A percentile compares a stretch with the other conserved stretches of the same genome.
These are phyloP conservation scores for Albizia julibrissin DNA, from an alignment of 306 rosid genomes.

Conservation along the genomic window DNA sequence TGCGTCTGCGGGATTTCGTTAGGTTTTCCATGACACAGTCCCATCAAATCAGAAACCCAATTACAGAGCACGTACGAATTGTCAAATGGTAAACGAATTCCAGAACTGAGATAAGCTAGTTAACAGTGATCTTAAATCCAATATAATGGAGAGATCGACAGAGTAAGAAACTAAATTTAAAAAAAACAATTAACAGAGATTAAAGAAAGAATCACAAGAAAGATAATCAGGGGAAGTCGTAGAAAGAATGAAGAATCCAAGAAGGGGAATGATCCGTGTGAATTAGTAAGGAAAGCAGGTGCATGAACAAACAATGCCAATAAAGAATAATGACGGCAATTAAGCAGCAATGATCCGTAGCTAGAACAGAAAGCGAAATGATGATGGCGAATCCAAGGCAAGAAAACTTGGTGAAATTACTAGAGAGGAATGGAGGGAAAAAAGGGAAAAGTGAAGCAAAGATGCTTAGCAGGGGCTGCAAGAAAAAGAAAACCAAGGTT, in stretches of 20 bases:
- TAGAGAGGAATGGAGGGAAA: slow-evolving; percentile 36
- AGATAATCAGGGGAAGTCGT: background rate
- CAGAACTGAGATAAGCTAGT: slow-evolving; percentile 5
- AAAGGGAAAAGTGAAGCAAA: slow-evolving; percentile 54
- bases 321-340: background rate
- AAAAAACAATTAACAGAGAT: background rate
- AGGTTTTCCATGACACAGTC: slow-evolving; percentile 51
- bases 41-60: slow-evolving; percentile 41
- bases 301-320: slow-evolving; percentile 26
- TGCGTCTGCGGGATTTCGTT: slow-evolving; percentile 29
- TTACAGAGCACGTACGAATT: background rate
- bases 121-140: background rate
- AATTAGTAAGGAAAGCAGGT: slow-evolving; percentile 26
- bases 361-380: slow-evolving; percentile 32
- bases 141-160: background rate
- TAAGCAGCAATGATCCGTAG: slow-evolving; percentile 32
- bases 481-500: slow-evolving; percentile 54
- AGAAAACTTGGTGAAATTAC: slow-evolving; percentile 30
- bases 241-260: slow-evolving; percentile 22
- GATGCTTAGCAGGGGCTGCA: slow-evolving; percentile 82
- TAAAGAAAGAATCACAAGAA: slow-evolving; percentile 24
- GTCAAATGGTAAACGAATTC: background rate
- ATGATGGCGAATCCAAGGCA: slow-evolving; percentile 35
- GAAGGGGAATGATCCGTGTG: slow-evolving; percentile 24
- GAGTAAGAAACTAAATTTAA: slow-evolving; percentile 8